Percentiles rank a stretch among this genome's conserved stretches.
Conservation (phyloP, 2,329 filamentous ascomycete species). For the Talaromyces islandicus region DNA sequence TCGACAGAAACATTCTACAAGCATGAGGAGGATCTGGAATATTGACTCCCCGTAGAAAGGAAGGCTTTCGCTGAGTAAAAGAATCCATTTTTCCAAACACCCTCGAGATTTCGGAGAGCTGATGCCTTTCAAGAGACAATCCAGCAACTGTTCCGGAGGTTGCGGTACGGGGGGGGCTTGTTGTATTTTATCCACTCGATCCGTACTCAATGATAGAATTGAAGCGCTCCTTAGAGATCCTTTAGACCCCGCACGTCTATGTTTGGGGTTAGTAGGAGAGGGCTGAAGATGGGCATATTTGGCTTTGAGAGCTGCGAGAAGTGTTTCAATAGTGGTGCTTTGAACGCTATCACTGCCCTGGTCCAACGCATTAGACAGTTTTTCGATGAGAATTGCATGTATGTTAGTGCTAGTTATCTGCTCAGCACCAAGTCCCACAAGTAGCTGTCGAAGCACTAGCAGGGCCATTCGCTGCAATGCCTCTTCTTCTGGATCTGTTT, state of each 20-base stretch:
- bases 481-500: constrained; percentile 49
- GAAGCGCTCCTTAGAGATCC: constrained; percentile 37
- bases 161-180: constrained; percentile 28
- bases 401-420: constrained; percentile 47
- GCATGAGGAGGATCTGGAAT: constrained; percentile 82
- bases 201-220: constrained; percentile 41
- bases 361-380: constrained; percentile 56
- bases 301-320: constrained; percentile 67
- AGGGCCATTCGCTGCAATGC: constrained; percentile 67
- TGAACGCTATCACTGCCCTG: constrained; percentile 66
- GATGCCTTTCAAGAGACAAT: constrained; percentile 76
- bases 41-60: constrained; percentile 78
- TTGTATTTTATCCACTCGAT: constrained; percentile 35
- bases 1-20: constrained; percentile 82
- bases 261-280: constrained; percentile 23
- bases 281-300: constrained; percentile 34
- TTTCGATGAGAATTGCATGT: constrained; percentile 64
- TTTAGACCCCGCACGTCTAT: constrained; percentile 32
- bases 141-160: constrained; percentile 62
- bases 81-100: constrained; percentile 86
- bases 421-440: constrained; percentile 34
- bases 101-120: constrained; percentile 66
- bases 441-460: constrained; percentile 52
- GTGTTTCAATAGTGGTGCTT: constrained; percentile 70
- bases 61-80: constrained; percentile 74